Conservation (phyloP, 2,329 filamentous ascomycete genomes). For the Sclerotinia nivalis region DNA sequence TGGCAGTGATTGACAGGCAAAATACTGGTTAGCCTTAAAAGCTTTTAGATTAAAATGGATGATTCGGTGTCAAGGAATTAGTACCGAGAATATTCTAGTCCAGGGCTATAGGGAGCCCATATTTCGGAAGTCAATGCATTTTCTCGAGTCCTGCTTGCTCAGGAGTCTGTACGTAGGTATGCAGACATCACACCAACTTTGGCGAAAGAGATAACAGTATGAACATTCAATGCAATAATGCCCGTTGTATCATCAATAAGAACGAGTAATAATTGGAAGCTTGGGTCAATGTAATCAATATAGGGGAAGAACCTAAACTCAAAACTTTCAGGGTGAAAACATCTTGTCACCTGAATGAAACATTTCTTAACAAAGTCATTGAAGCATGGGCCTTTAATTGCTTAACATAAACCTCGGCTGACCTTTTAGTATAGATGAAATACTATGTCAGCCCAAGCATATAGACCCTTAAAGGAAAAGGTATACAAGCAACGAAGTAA, state of each 20-base stretch:
- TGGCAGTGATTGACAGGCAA: background rate
- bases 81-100: background rate
- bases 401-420: background rate
- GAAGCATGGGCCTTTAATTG: background rate
- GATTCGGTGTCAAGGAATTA: background rate
- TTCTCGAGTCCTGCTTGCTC: background rate
- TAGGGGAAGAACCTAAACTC: background rate
- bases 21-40: background rate
- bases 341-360: background rate
- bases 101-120: background rate
- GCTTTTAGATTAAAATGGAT: background rate
- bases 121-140: slow-evolving; percentile 10
- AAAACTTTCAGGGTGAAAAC: background rate
- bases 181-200: slow-evolving; percentile 11
- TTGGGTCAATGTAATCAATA: background rate
- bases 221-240: background rate
- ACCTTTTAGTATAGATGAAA: background rate
- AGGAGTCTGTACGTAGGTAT: background rate
- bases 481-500: background rate
- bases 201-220: background rate
- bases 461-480: background rate
- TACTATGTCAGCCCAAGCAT: background rate
- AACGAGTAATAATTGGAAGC: background rate
- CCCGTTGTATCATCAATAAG: background rate
- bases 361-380: background rate